Evolutionary conservation across 805 yeast species (phyloP).

Genomic region (Hanseniaspora valbyensis): DNA sequence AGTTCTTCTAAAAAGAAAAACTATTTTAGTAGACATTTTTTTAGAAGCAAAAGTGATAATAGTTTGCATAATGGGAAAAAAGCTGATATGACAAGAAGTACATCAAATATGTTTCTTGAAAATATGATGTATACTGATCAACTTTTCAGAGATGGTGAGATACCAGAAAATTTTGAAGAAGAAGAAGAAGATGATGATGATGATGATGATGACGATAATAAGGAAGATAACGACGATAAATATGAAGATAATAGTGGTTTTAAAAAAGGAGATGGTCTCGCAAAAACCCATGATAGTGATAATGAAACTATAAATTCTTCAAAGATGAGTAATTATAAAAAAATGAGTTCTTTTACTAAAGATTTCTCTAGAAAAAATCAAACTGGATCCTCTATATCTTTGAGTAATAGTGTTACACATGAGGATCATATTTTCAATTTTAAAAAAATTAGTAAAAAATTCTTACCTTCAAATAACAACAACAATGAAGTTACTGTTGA

Average conservation of each 20-base stretch:
- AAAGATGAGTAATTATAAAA: not conserved
- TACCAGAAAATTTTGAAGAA: constrained; percentile 4
- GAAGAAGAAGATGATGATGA: constrained; percentile 3
- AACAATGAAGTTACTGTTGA: not conserved
- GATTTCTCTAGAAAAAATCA: not conserved
- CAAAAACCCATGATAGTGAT: not conserved
- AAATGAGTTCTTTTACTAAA: not conserved
- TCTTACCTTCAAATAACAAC: constrained; percentile 4
- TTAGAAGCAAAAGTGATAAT: not conserved
- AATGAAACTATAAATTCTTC: not conserved
- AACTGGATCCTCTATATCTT: not conserved
- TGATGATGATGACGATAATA: not conserved
- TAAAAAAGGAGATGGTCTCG: not conserved
- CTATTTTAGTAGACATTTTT: not conserved
- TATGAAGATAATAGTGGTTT: not conserved
- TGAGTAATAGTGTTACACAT: not conserved
- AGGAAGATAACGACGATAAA: constrained; percentile 1
- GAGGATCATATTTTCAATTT: constrained; percentile 11
- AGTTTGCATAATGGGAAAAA: not conserved
- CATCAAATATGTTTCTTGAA: not conserved
- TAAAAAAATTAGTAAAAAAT: constrained; percentile 5
- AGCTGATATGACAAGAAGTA: not conserved
- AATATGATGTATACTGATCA: constrained; percentile 15
- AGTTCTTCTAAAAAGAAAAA: not conserved
- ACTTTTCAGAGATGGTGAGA: constrained; percentile 11